A percentile compares a stretch with the other conserved stretches of the same genome.
phyloP scores from a whole-genome alignment of 352 stramenopile genomes.

The Globisporangium cylindrosporum region DNA sequence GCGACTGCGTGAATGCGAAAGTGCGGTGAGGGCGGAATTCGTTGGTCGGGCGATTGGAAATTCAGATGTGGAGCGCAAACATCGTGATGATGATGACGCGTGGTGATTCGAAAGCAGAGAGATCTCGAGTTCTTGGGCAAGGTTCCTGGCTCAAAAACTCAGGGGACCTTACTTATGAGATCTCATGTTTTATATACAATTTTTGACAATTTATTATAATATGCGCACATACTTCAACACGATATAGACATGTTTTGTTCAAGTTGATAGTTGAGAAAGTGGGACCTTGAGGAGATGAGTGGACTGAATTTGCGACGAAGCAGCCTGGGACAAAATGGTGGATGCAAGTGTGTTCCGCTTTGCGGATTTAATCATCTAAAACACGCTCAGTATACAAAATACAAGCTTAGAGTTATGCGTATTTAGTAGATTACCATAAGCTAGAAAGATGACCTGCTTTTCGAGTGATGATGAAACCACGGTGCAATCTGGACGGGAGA shows the following conservation, averaged over 20 bases:
- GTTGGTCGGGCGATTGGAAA: background rate
- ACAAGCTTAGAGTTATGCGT: too few relatives aligned
- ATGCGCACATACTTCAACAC: too few relatives aligned
- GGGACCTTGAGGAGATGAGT: background rate
- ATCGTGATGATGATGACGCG: background rate
- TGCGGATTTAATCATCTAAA: background rate
- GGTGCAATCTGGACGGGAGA: background rate
- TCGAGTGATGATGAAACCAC: too few relatives aligned
- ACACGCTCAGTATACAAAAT: background rate
- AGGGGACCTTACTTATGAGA: background rate
- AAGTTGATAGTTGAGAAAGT: background rate
- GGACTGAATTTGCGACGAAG: constrained; percentile 10
- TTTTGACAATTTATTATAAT: background rate
- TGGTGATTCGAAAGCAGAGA: background rate
- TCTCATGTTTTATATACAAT: background rate
- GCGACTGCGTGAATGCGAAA: background rate
- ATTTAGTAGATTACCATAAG: too few relatives aligned
- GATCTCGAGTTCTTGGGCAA: background rate
- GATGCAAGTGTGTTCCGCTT: background rate
- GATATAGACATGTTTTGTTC: background rate
- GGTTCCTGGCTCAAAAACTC: background rate
- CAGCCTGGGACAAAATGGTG: background rate
- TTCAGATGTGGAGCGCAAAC: constrained; percentile 1
- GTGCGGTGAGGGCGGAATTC: background rate
- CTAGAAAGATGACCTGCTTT: too few relatives aligned